A percentile compares a stretch with the other conserved stretches of the same genome.
Evolutionary conservation across 2,329 filamentous ascomycete species (phyloP).

Genomic region (Diplocarpon rosae): DNA sequence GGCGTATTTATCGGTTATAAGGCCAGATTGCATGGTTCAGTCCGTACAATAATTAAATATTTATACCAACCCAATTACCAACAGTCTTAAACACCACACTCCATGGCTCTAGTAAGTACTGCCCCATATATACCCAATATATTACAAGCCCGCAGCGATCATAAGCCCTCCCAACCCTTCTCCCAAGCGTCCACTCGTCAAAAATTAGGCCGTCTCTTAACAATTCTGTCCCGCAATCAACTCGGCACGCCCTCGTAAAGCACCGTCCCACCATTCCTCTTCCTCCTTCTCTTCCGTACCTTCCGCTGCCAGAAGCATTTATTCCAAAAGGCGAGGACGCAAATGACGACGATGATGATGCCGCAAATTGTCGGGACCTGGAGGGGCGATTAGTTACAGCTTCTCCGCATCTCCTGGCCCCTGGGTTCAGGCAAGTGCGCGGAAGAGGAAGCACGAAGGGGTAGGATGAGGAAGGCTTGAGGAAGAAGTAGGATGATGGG

Average conservation of each 20-base stretch:
- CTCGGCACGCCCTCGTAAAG: conserved; percentile 58
- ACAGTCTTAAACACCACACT: too few relatives aligned
- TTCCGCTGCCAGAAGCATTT: conserved; percentile 53
- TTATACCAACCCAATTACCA: too few relatives aligned
- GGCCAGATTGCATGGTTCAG: too few relatives aligned
- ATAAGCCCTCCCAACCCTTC: background rate
- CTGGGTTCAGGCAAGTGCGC: background rate
- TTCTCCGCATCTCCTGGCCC: background rate
- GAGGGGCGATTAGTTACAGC: background rate
- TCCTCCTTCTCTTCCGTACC: conserved; percentile 37
- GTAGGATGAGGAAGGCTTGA: background rate
- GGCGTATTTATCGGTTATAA: too few relatives aligned
- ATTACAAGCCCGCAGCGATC: background rate
- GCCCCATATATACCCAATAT: background rate
- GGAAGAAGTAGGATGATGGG: too few relatives aligned
- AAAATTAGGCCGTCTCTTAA: too few relatives aligned
- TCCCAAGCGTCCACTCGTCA: background rate
- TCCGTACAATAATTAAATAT: too few relatives aligned
- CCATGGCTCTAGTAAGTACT: too few relatives aligned
- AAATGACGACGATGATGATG: conserved; percentile 50
- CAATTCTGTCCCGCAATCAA: conserved; percentile 1
- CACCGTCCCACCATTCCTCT: conserved; percentile 40
- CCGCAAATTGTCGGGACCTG: conserved; percentile 51
- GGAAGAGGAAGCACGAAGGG: background rate
- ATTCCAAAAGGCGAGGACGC: conserved; percentile 45